Conservation (phyloP, 2,329 filamentous ascomycete species). For the Fusarium irregulare region DNA sequence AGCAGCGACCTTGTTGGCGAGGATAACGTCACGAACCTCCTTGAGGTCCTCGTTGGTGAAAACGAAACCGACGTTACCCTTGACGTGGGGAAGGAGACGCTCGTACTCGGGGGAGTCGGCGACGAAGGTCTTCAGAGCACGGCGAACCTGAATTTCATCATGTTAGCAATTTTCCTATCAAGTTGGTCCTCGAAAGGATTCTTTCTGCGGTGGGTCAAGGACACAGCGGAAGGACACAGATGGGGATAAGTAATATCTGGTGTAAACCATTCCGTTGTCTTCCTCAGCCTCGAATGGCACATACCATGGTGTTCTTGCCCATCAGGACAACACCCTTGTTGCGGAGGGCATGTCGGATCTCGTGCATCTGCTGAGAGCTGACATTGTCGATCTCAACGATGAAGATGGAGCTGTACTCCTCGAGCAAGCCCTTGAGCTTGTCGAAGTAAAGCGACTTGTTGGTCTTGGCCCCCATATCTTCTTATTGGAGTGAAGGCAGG, state of each 20-base stretch:
- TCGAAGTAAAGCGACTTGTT: conserved; percentile 99
- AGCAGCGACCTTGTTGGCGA: conserved; percentile 96
- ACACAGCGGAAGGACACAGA: background rate
- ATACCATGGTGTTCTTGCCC: conserved; percentile 99
- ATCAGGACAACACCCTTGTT: conserved; percentile 95
- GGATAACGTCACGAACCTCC: conserved; percentile 90
- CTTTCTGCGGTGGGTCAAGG: background rate
- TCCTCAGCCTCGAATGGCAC: conserved; percentile 38
- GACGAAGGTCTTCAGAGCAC: conserved; percentile 96
- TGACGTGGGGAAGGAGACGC: conserved; percentile 94
- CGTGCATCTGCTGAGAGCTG: conserved; percentile 99
- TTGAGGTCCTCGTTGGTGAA: conserved; percentile 99
- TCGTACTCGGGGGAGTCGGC: conserved; percentile 95
- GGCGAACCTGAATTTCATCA: conserved; percentile 74
- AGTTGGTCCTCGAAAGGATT: background rate
- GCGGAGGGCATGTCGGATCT: conserved; percentile 94
- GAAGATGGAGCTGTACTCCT: conserved; percentile 98
- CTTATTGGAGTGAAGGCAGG: conserved; percentile 90
- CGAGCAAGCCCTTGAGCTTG: conserved; percentile 97
- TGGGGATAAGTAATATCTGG: background rate
- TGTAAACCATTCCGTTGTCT: background rate
- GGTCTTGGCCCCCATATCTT: conserved; percentile 99
- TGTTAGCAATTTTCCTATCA: conserved; percentile 29
- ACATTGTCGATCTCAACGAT: conserved; percentile 99
- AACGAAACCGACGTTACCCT: conserved; percentile 98